phyloP scores from a whole-genome alignment of 2,329 filamentous ascomycete species.

The Achaetomium macrosporum region DNA sequence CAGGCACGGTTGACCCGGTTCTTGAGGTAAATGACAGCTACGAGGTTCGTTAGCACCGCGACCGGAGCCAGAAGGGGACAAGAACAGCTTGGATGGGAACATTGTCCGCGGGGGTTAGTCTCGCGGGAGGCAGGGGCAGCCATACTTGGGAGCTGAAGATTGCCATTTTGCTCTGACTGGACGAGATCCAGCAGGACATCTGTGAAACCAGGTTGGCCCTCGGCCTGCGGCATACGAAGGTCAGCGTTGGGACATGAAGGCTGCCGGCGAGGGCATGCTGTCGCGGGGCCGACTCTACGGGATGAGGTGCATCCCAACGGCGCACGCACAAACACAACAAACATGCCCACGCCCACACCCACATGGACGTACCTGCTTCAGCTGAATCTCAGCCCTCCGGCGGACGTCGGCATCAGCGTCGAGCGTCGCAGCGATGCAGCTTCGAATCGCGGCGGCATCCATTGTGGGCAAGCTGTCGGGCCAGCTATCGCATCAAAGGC shows the following conservation, averaged over 20 bases:
- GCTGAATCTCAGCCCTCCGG: conserved; percentile 70
- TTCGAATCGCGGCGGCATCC: conserved; percentile 69
- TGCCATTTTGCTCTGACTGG: conserved; percentile 77
- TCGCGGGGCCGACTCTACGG: not conserved
- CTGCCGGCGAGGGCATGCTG: conserved; percentile 3
- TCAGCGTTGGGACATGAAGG: conserved; percentile 21
- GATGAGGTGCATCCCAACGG: conserved; percentile 4
- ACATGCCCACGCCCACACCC: not conserved
- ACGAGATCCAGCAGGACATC: conserved; percentile 87
- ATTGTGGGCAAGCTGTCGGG: conserved; percentile 41
- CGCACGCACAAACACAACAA: not conserved
- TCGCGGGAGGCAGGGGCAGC: conserved; percentile 28
- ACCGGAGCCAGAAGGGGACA: not conserved
- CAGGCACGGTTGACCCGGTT: conserved; percentile 93
- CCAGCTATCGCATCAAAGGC: conserved; percentile 24
- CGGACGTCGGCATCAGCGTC: conserved; percentile 68
- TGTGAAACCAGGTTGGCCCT: conserved; percentile 83
- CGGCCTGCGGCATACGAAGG: conserved; percentile 55
- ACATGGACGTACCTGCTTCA: conserved; percentile 63
- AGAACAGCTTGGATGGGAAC: conserved; percentile 1
- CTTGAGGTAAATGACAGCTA: conserved; percentile 96
- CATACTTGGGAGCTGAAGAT: conserved; percentile 84
- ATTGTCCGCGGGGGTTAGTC: not conserved
- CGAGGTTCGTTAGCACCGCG: conserved; percentile 17
- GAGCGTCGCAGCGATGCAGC: conserved; percentile 71